Base-by-base conservation (phyloP, 176 grass and related monocot genomes). In the Dendrocalamus sinicus region DNA sequence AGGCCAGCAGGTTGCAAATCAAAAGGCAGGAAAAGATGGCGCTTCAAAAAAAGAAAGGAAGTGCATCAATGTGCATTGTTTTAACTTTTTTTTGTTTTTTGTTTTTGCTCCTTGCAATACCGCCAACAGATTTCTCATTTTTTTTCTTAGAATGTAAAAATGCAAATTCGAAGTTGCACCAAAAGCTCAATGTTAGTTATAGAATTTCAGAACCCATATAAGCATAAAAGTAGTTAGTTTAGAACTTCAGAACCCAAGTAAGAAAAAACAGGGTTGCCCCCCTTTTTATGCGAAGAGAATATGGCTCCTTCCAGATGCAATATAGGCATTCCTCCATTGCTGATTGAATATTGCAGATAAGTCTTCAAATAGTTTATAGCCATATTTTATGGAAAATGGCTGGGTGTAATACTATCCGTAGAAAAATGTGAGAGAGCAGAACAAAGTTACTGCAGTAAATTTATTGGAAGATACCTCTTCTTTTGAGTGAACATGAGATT, bases 401-500 rank as follows among this genome's bases (percentile, higher is more conserved):
- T 15, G 37, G 62, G 8, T 9, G 12, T 41, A 64, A 12, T 55
- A 53, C 73, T 23, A 32, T 47, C 13, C 15, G 67, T 48, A 58
- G 59, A 39, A 46, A 76, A 83, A 37, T 44, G 8, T 23, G 5
- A 35, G 70, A 30, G 66, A 78, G 67, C 24, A 82, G 7, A 50
- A 37, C 20, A 67, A 70, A 69, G 5, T 28, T 46, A 16, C 24
- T 76, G 10, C 11, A 75, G 51, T 32, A 69, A 85, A 61, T 66
- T 58, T 46, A 20, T 48, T 41, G 28, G 40, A 88, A 26, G 19
- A 15, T 88, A 95, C 96, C 93, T 95, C 93, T 90, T 95, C 88
- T 76, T 80, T 93, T 16, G 96, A 95, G 85, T 98, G 96, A 55
- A 95, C 93, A 39, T 98, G 96, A 63, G 96, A 93, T 85, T 98